Evolutionary conservation across 345 rosid genomes (phyloP).

Genomic region (Dimocarpus longan): DNA sequence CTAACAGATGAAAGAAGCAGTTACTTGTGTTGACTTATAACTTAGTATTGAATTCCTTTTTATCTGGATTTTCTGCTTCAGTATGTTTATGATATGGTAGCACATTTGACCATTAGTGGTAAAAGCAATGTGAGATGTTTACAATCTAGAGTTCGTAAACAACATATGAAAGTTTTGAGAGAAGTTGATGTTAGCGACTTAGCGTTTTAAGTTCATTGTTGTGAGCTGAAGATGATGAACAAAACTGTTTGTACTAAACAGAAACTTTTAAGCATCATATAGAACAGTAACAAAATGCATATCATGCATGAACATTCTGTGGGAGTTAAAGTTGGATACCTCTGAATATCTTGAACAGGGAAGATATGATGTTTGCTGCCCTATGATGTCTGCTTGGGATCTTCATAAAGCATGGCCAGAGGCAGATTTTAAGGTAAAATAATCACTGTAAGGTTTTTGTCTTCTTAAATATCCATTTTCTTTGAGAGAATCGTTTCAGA

Average conservation of each 20-base stretch:
- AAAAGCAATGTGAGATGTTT: not conserved
- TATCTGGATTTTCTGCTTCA: not conserved
- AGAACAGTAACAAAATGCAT: not conserved
- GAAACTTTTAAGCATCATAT: not conserved
- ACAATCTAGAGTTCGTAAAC: not conserved
- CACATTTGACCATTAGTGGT: not conserved
- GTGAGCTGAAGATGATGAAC: not conserved
- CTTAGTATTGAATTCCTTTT: not conserved
- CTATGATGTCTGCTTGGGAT: constrained; percentile 99
- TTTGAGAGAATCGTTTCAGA: not conserved
- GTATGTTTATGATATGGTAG: not conserved
- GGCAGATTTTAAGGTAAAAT: constrained; percentile 78
- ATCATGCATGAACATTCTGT: not conserved
- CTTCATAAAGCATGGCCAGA: constrained; percentile 96
- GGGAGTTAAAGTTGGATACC: not conserved
- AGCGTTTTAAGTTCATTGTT: not conserved
- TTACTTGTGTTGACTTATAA: not conserved
- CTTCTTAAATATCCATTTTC: constrained; percentile 9
- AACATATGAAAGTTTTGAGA: not conserved
- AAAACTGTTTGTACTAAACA: not conserved
- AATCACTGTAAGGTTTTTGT: not conserved
- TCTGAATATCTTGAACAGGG: constrained; percentile 60
- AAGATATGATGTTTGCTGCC: constrained; percentile 90
- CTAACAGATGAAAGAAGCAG: not conserved
- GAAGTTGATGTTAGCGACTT: not conserved